These are phyloP conservation scores for Iberis pinnata DNA, from an alignment of 345 rosid genomes.

Conservation along the genomic window DNA sequence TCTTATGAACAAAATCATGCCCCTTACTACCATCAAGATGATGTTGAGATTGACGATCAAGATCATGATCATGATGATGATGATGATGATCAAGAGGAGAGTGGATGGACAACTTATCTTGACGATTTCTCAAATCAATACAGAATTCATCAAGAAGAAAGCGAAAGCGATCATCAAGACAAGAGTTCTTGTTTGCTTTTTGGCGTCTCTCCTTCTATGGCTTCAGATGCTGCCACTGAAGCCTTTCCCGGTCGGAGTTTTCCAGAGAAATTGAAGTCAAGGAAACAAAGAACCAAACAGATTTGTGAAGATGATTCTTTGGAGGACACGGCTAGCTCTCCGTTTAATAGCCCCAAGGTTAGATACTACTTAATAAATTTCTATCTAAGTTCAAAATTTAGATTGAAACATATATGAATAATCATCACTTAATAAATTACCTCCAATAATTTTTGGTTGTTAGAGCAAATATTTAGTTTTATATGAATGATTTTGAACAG, in stretches of 20 bases:
- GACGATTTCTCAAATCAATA: constrained; percentile 48
- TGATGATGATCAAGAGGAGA: constrained; percentile 45
- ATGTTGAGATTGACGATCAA: constrained; percentile 9
- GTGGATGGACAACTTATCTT: constrained; percentile 87
- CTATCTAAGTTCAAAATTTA: too few relatives aligned
- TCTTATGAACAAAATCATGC: constrained; percentile 22
- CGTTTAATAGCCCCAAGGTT: constrained; percentile 77
- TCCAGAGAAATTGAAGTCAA: constrained; percentile 40
- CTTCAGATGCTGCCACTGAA: constrained; percentile 66
- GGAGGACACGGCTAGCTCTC: constrained; percentile 93
- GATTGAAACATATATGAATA: constrained; percentile 4
- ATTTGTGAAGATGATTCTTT: constrained; percentile 59
- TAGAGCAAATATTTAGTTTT: too few relatives aligned
- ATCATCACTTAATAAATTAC: background rate
- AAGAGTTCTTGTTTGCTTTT: constrained; percentile 36
- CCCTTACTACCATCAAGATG: constrained; percentile 1
- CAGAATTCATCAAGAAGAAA: constrained; percentile 16
- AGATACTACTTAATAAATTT: too few relatives aligned
- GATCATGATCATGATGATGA: too few relatives aligned
- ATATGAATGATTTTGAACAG: constrained; percentile 31
- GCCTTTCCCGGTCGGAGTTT: constrained; percentile 23
- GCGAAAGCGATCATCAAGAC: constrained; percentile 21
- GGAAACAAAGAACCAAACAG: constrained; percentile 45
- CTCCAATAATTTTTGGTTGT: constrained; percentile 1
- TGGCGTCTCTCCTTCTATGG: constrained; percentile 44